Evolutionary conservation across 768 basidiomycete species (phyloP).

Genomic region (Panaeolus papilionaceus): DNA sequence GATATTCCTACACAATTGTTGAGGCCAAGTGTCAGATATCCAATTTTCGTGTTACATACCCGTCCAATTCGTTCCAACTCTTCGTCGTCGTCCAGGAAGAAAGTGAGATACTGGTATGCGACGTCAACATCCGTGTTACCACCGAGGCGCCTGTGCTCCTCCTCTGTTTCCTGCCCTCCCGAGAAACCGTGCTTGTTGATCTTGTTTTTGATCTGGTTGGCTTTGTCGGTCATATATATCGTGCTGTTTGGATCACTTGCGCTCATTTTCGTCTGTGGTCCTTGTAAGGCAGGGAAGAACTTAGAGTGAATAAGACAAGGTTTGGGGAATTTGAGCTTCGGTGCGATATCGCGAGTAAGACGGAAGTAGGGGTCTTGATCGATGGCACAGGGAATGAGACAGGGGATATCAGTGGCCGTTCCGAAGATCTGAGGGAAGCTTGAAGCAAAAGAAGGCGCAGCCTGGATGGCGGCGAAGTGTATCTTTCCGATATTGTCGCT

Average conservation of each 20-base stretch:
- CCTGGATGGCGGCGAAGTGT: slow-evolving; percentile 95
- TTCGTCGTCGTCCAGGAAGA: slow-evolving; percentile 97
- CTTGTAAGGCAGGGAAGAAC: slow-evolving; percentile 98
- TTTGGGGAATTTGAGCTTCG: slow-evolving; percentile 94
- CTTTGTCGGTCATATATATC: slow-evolving; percentile 95
- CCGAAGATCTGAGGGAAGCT: slow-evolving; percentile 99
- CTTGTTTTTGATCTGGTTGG: slow-evolving; percentile 96
- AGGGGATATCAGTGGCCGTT: slow-evolving; percentile 79
- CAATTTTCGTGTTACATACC: slow-evolving; percentile 47
- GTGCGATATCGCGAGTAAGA: slow-evolving; percentile 93
- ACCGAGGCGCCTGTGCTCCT: slow-evolving; percentile 87
- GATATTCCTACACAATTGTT: slow-evolving; percentile 74
- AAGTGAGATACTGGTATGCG: slow-evolving; percentile 91
- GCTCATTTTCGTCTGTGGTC: slow-evolving; percentile 99
- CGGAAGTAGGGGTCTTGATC: slow-evolving; percentile 99
- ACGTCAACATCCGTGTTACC: slow-evolving; percentile 97
- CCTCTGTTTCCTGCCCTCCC: slow-evolving; percentile 94
- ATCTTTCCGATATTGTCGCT: slow-evolving; percentile 99
- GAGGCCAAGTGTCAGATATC: neutral
- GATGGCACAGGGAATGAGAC: slow-evolving; percentile 97
- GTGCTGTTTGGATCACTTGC: slow-evolving; percentile 92
- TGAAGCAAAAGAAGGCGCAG: slow-evolving; percentile 95
- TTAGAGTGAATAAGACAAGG: slow-evolving; percentile 92
- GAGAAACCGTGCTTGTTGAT: slow-evolving; percentile 96
- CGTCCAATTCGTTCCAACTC: slow-evolving; percentile 78